Conservation (phyloP, 2,329 filamentous ascomycete species). For the Cladosporium velox region DNA sequence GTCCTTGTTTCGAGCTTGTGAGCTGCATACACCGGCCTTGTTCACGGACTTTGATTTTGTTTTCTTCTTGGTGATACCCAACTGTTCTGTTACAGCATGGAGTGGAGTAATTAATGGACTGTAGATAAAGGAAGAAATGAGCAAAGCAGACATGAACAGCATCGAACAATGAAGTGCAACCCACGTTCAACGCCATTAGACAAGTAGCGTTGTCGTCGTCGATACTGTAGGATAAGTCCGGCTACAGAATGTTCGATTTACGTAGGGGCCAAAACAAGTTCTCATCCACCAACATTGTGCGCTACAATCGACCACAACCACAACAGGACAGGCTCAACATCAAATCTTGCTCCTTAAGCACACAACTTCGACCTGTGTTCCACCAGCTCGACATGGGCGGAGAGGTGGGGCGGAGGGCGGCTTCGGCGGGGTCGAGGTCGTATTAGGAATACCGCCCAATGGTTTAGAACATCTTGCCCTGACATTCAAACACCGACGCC, state of each 20-base stretch:
- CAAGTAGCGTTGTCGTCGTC: neutral
- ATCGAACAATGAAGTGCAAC: neutral
- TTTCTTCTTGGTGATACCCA: constrained; percentile 4
- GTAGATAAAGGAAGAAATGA: neutral
- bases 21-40: neutral
- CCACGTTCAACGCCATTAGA: neutral
- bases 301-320: neutral
- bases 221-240: neutral
- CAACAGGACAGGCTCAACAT: neutral
- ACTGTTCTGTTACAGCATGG: constrained; percentile 5
- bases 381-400: neutral
- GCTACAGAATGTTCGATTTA: neutral
- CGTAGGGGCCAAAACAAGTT: neutral
- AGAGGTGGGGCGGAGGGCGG: neutral
- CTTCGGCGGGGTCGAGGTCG: neutral
- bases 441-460: neutral
- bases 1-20: neutral
- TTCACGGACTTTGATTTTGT: neutral
- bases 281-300: neutral
- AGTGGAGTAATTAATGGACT: neutral
- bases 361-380: neutral
- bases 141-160: neutral
- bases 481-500: neutral
- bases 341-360: neutral
- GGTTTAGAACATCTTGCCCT: neutral